phyloP scores from a whole-genome alignment of 139 green algal genomes.

The Chlamydomonas sphaeroides region DNA sequence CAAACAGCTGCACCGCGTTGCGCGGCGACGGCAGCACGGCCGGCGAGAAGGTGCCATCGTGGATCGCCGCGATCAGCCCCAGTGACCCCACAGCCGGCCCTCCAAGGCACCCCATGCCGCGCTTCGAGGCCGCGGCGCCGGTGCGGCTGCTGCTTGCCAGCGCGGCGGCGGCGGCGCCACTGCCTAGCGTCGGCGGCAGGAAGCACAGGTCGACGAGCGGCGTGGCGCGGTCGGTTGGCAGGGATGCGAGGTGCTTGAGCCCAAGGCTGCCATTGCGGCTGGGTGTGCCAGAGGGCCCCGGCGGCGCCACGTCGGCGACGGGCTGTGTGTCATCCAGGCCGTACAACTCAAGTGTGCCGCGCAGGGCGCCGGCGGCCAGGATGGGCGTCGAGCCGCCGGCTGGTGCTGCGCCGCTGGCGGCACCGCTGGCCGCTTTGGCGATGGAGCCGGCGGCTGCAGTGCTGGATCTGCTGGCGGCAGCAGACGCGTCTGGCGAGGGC shows the following conservation, averaged over 20 bases:
- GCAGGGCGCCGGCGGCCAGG: background rate
- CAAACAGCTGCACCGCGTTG: conserved; percentile 16
- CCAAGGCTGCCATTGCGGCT: background rate
- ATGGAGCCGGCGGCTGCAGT: too few species aligned
- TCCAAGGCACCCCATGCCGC: too few species aligned
- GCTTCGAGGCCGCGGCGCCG: background rate
- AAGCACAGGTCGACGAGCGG: conserved; percentile 19
- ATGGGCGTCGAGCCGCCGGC: too few species aligned
- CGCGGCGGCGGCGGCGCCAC: background rate
- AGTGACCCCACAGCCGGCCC: background rate
- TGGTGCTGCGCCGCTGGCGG: too few species aligned
- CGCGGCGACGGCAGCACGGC: background rate
- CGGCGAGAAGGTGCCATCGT: background rate
- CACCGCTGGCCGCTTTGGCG: too few species aligned
- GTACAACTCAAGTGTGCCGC: background rate
- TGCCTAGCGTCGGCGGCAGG: background rate
- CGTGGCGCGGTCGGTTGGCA: background rate
- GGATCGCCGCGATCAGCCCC: conserved; percentile 7
- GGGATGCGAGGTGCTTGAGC: background rate
- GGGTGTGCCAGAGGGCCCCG: too few species aligned
- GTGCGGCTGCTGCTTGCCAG: background rate
- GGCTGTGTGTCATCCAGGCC: background rate
- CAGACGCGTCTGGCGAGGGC: too few species aligned
- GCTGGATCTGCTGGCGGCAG: too few species aligned
- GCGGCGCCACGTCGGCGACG: background rate